Conservation (phyloP, 2,329 filamentous ascomycete genomes). For the Nemania sp. region DNA sequence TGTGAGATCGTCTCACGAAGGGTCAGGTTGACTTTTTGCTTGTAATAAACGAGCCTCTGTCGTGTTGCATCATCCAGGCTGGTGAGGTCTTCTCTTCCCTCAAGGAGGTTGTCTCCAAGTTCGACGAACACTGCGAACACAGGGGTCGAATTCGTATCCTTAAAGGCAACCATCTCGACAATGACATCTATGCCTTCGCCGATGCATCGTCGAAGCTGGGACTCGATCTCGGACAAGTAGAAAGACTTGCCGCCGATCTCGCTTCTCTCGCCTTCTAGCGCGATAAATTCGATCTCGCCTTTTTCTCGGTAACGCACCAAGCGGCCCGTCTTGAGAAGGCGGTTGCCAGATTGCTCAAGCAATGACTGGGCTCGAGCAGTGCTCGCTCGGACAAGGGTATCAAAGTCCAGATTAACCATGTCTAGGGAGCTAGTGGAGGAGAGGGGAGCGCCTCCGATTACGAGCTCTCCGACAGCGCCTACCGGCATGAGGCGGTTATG, state of each 20-base stretch:
- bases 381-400: slow-evolving; percentile 31
- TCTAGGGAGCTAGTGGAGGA: slow-evolving; percentile 48
- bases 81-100: slow-evolving; percentile 45
- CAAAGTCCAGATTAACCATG: slow-evolving; percentile 38
- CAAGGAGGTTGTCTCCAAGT: slow-evolving; percentile 47
- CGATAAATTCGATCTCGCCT: slow-evolving; percentile 55
- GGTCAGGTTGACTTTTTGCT: slow-evolving; percentile 49
- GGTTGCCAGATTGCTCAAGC: slow-evolving; percentile 35
- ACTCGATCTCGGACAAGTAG: slow-evolving; percentile 52
- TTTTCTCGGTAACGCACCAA: slow-evolving; percentile 54
- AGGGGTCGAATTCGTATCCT: slow-evolving; percentile 44
- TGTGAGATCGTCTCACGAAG: slow-evolving; percentile 48
- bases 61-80: slow-evolving; percentile 47
- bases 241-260: slow-evolving; percentile 47
- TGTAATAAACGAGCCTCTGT: slow-evolving; percentile 50
- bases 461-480: slow-evolving; percentile 61
- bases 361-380: slow-evolving; percentile 28
- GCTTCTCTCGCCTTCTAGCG: slow-evolving; percentile 48
- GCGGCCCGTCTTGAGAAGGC: slow-evolving; percentile 55
- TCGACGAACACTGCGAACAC: slow-evolving; percentile 56
- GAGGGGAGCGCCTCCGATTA: slow-evolving; percentile 61
- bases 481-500: slow-evolving; percentile 55
- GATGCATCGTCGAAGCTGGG: slow-evolving; percentile 52
- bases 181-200: slow-evolving; percentile 53
- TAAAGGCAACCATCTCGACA: slow-evolving; percentile 53